Evolutionary conservation across 2,329 filamentous ascomycete species (phyloP), one percentile per base, ranked within the genome.

Genomic region (Claviceps capensis): DNA sequence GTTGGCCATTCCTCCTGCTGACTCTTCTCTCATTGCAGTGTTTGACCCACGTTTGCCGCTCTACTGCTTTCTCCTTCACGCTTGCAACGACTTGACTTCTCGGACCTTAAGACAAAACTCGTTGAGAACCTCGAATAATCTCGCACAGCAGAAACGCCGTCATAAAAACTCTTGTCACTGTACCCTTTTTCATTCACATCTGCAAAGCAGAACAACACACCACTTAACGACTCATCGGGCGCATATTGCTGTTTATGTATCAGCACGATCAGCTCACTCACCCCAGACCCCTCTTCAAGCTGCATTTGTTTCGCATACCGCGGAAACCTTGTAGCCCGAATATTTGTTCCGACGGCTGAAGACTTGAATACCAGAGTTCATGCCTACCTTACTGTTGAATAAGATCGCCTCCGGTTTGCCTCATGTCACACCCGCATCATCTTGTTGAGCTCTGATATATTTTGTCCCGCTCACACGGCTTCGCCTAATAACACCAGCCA

Each of bases 291-390:
- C 88, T 88, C 78, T 82, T 88, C 78, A 88, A 88, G 86, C 88
- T 94, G 86, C 88, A 90, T 82, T 79, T 85, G 81, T 94, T 94
- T 87, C 88, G 88, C 82, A 89, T 87, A 86, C 79, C 83, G 83
- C 84, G 86, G 80, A 94, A 87, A 83, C 86, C 83, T 79, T 88
- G 87, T 86, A 90, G 86, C 78, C 82, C 82, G 71, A 82, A 89
- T 73, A 85, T 88, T 73, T 85, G 82, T 75, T 89, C 87, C 66
- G 91, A 93, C 86, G 91, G 90, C 79, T 96, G 89, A 90, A 74
- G 65, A 59, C 55, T 57, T 61, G 9, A 61, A 61, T 57, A 57
- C 59, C 63, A 68, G 71, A 75, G 71, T 81, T 79, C 69, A 81
- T 81, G 77, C 74, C 72, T 75, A 67, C 67, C 71, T 66, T 70